These are phyloP conservation scores for Podaxis sp. DNA, from an alignment of 768 basidiomycete species.

Conservation along the genomic window DNA sequence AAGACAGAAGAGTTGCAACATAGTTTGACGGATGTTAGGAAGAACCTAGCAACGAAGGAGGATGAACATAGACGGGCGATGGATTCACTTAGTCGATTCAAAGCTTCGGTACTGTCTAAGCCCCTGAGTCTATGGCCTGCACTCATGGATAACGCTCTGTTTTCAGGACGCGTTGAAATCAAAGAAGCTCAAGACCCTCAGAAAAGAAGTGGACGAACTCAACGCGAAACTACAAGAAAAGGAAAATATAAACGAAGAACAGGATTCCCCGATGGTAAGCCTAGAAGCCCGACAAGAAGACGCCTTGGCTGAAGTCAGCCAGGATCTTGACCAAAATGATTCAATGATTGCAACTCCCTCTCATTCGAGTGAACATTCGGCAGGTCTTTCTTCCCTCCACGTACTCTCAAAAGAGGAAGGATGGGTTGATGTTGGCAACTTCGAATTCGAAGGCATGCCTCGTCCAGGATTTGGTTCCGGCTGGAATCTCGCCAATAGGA, in stretches of 20 bases:
- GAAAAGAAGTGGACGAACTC: conserved; percentile 29
- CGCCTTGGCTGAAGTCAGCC: background rate
- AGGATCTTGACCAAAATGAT: conserved; percentile 4
- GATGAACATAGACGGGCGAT: conserved; percentile 20
- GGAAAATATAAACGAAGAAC: background rate
- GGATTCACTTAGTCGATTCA: conserved; percentile 3
- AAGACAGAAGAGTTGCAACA: conserved; percentile 7
- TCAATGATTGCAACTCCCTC: background rate
- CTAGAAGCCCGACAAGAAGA: background rate
- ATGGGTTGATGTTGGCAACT: conserved; percentile 20
- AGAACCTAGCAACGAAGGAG: conserved; percentile 16
- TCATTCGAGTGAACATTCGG: background rate
- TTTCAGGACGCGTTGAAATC: background rate
- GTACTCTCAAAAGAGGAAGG: conserved; percentile 2
- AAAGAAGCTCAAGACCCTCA: conserved; percentile 3
- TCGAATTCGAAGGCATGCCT: conserved; percentile 41
- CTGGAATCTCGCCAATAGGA: conserved; percentile 30
- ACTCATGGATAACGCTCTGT: background rate
- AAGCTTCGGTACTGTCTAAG: conserved; percentile 6
- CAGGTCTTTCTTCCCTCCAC: conserved; percentile 6
- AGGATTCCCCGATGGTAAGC: conserved; percentile 4
- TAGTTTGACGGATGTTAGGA: conserved; percentile 1
- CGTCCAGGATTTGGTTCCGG: conserved; percentile 37
- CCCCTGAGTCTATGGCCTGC: background rate
- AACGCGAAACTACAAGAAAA: conserved; percentile 18